Evolutionary conservation across 2,329 filamentous ascomycete genomes (phyloP).

Genomic region (Salinomyces thailandicus): DNA sequence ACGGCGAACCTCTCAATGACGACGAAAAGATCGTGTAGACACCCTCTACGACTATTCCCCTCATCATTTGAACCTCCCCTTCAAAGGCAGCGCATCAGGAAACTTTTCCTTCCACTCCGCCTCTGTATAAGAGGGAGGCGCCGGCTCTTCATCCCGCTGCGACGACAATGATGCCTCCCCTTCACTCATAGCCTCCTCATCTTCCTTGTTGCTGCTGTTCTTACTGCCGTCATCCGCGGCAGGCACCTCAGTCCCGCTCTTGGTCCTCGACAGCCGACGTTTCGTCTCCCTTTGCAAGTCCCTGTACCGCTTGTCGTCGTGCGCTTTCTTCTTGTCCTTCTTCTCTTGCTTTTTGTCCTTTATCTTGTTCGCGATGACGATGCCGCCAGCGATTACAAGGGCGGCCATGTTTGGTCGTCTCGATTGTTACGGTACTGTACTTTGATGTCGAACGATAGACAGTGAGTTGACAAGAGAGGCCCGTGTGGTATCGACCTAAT

Average conservation of each 20-base stretch:
- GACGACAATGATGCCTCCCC: background rate
- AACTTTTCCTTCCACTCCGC: background rate
- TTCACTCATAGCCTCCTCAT: conserved; percentile 2
- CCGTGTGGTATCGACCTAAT: background rate
- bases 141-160: conserved; percentile 1
- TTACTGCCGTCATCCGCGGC: conserved; percentile 4
- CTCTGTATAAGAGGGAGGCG: background rate
- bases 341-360: conserved; percentile 15
- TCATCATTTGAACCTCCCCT: no score
- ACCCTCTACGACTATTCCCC: no score
- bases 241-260: conserved; percentile 4
- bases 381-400: conserved; percentile 14
- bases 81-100: background rate
- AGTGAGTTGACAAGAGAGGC: background rate
- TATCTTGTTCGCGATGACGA: conserved; percentile 15
- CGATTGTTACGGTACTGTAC: no score
- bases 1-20: no score
- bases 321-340: conserved; percentile 11
- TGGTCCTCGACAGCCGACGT: conserved; percentile 7
- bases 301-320: conserved; percentile 13
- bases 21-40: no score
- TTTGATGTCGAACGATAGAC: background rate
- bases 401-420: conserved; percentile 20
- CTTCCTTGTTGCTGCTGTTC: conserved; percentile 2
- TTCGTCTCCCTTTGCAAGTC: conserved; percentile 18